Conservation (phyloP, 108 stramenopile species). For the Cyclostephanos tholiformis region DNA sequence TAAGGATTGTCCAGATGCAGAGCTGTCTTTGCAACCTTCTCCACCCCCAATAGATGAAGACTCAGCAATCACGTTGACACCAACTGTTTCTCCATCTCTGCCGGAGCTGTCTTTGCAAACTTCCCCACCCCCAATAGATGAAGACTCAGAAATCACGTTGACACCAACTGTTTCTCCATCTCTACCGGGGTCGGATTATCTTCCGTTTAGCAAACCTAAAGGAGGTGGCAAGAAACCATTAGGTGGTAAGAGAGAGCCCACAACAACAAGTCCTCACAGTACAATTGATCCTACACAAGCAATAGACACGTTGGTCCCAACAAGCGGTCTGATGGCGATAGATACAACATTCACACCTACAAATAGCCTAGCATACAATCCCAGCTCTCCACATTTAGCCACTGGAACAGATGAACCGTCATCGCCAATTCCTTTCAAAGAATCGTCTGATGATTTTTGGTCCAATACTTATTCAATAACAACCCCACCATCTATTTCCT, state of each 20-base stretch:
- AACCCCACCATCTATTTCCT: not conserved
- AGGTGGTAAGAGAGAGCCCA: slow-evolving; percentile 29
- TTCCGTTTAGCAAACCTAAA: slow-evolving; percentile 34
- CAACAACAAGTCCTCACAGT: not conserved
- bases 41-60: not conserved
- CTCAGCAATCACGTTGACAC: not conserved
- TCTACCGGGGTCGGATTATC: slow-evolving; percentile 2
- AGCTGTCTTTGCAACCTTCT: slow-evolving; percentile 5
- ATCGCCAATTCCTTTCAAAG: not conserved
- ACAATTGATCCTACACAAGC: not conserved
- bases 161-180: not conserved
- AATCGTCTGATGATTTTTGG: not conserved
- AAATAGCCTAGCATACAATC: not conserved
- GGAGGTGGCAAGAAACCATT: slow-evolving; percentile 26
- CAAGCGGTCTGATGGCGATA: not conserved
- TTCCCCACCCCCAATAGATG: not conserved
- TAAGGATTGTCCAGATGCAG: slow-evolving; percentile 34
- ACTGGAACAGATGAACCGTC: not conserved
- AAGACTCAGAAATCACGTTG: not conserved
- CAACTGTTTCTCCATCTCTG: slow-evolving; percentile 1
- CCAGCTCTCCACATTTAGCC: too few relatives aligned
- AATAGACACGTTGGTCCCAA: not conserved
- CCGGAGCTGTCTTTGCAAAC: slow-evolving; percentile 7
- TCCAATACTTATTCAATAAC: not conserved
- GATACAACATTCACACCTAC: not conserved